Conservation (phyloP, 345 rosid genomes). For the Alliaria petiolata region DNA sequence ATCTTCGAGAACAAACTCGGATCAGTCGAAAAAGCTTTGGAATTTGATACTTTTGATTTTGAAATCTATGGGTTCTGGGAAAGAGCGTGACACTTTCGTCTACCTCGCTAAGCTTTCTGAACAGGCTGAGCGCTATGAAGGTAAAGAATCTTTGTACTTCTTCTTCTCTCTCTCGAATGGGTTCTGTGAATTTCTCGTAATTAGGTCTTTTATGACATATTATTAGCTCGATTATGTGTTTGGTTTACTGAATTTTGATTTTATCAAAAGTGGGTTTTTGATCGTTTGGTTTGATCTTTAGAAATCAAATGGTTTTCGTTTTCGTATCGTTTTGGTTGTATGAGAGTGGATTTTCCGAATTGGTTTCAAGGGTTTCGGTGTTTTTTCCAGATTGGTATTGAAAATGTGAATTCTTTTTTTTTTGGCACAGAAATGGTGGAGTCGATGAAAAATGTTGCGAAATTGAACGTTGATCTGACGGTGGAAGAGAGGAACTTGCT, state of each 20-base stretch:
- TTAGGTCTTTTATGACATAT: background rate
- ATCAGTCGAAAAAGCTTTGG: constrained; percentile 10
- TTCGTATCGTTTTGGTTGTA: background rate
- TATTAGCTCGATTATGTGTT: background rate
- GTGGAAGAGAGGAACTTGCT: constrained; percentile 56
- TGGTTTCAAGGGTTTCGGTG: background rate
- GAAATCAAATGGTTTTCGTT: background rate
- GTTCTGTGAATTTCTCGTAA: background rate
- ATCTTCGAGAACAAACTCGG: background rate
- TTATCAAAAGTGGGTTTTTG: background rate
- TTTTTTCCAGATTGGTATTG: background rate
- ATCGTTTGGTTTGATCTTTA: constrained; percentile 1
- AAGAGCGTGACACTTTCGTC: constrained; percentile 46
- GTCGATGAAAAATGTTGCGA: constrained; percentile 50
- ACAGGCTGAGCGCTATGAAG: constrained; percentile 66
- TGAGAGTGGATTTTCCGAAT: background rate
- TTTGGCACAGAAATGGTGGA: constrained; percentile 57
- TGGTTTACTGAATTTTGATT: background rate
- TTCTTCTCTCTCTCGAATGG: background rate
- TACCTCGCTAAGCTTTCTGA: constrained; percentile 68
- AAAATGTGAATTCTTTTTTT: background rate
- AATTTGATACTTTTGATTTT: background rate
- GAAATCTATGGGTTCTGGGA: constrained; percentile 32
- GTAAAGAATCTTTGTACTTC: constrained; percentile 18
- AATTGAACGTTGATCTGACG: constrained; percentile 48